phyloP scores from a whole-genome alignment of 108 stramenopile genomes.

The Craspedostauros australis region DNA sequence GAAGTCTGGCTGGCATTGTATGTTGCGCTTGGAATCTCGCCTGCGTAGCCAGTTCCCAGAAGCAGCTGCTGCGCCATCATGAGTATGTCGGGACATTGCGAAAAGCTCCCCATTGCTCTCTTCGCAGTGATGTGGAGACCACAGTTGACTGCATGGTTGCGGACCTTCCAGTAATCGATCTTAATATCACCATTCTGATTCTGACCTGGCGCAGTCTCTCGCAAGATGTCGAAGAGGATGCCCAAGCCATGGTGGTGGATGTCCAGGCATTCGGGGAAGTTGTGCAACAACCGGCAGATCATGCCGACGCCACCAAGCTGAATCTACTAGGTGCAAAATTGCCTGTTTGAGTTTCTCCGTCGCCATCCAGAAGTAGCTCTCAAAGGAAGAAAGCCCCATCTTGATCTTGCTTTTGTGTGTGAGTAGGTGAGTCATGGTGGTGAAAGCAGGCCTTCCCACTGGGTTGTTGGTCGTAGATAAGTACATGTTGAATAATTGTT shows the following conservation, averaged over 20 bases:
- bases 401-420: too few species aligned
- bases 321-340: too few species aligned
- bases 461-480: too few species aligned
- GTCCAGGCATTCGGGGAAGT: slow-evolving; percentile 33
- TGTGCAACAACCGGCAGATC: slow-evolving; percentile 30
- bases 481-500: too few species aligned
- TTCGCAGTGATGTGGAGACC: slow-evolving; percentile 37
- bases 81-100: slow-evolving; percentile 43
- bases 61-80: slow-evolving; percentile 60
- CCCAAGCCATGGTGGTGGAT: slow-evolving; percentile 51
- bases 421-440: too few species aligned
- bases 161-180: slow-evolving; percentile 30
- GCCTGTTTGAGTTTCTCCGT: too few species aligned
- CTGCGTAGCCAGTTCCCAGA: slow-evolving; percentile 43
- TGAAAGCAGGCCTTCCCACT: too few species aligned
- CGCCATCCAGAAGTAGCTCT: too few species aligned
- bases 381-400: too few species aligned
- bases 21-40: slow-evolving; percentile 36
- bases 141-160: slow-evolving; percentile 31
- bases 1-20: too few species aligned
- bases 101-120: slow-evolving; percentile 31
- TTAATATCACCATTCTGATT: background rate
- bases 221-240: slow-evolving; percentile 47
- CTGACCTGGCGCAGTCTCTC: slow-evolving; percentile 17
- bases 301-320: slow-evolving; percentile 28